A percentile compares a stretch with the other conserved stretches of the same genome.
phyloP scores from a whole-genome alignment of 163 green algal species.

The Scenedesmus sp. region DNA sequence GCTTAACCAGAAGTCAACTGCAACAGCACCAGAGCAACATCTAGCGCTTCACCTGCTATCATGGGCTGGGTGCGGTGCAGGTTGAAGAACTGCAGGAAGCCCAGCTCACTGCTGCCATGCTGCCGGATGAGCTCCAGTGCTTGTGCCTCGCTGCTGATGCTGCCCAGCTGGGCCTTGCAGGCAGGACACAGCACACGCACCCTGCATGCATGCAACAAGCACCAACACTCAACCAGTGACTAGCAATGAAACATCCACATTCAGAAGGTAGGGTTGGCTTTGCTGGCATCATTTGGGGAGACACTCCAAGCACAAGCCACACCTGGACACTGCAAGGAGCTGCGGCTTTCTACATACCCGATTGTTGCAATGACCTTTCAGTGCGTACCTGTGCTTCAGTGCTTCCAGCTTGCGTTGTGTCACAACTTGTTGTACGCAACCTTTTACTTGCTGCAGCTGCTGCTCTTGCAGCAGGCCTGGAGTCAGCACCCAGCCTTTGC shows the following conservation, averaged over 20 bases:
- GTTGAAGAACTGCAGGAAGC: conserved; percentile 75
- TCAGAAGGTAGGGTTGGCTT: no score
- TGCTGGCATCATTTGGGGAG: no score
- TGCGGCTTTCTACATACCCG: no score
- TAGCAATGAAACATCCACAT: no score
- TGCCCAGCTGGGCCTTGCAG: neutral
- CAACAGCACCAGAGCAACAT: neutral
- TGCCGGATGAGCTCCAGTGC: conserved; percentile 34
- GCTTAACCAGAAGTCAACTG: no score
- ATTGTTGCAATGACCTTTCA: neutral
- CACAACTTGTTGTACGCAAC: conserved; percentile 35
- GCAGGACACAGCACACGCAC: conserved; percentile 63
- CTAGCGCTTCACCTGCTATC: neutral
- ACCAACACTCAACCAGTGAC: no score
- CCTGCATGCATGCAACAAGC: conserved; percentile 35
- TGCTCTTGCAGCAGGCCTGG: conserved; percentile 44
- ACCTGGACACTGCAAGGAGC: no score
- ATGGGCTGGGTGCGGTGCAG: conserved; percentile 47
- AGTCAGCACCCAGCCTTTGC: conserved; percentile 57
- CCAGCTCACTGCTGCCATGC: conserved; percentile 57
- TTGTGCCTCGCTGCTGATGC: conserved; percentile 34
- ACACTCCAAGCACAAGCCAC: no score
- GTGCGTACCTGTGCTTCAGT: conserved; percentile 46
- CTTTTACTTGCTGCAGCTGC: conserved; percentile 6
- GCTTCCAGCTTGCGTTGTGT: conserved; percentile 37